A percentile compares a stretch with the other conserved stretches of the same genome.
Evolutionary conservation across 495 filamentous ascomycete species (phyloP).

Genomic region (Elaphomyces granulatus): DNA sequence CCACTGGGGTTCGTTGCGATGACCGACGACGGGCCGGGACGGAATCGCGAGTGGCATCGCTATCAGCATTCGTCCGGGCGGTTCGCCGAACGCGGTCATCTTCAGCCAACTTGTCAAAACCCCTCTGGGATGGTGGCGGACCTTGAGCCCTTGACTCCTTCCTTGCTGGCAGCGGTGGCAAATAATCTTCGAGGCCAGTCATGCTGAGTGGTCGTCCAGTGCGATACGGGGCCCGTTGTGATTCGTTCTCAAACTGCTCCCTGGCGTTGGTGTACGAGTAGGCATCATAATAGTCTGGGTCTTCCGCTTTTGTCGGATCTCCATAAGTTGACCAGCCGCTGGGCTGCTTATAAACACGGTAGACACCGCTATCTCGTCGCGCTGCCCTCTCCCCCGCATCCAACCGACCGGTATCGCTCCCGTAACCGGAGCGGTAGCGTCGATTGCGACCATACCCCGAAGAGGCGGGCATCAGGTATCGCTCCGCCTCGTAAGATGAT

Average conservation of each 20-base stretch:
- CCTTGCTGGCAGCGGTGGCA: constrained; percentile 26
- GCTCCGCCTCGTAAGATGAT: constrained; percentile 12
- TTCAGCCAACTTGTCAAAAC: constrained; percentile 42
- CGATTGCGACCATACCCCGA: constrained; percentile 15
- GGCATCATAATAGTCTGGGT: constrained; percentile 44
- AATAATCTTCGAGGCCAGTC: constrained; percentile 43
- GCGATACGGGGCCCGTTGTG: constrained; percentile 37
- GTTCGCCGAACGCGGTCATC: constrained; percentile 23
- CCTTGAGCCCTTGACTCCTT: constrained; percentile 33
- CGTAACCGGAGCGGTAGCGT: constrained; percentile 26
- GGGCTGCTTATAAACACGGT: constrained; percentile 16
- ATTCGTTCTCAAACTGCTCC: constrained; percentile 54
- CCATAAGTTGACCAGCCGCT: constrained; percentile 14
- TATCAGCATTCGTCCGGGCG: constrained; percentile 14
- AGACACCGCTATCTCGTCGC: constrained; percentile 8
- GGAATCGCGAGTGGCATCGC: constrained; percentile 15
- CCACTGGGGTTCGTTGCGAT: constrained; percentile 23
- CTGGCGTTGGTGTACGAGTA: constrained; percentile 60
- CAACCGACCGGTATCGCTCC: constrained; percentile 25
- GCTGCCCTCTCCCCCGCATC: constrained; percentile 8
- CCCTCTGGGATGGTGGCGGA: constrained; percentile 47
- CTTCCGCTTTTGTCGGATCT: constrained; percentile 35
- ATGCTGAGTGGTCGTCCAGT: constrained; percentile 49
- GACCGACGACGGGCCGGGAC: constrained; percentile 18
- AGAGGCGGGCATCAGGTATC: constrained; percentile 19